Evolutionary conservation across 1,139 yeast species (phyloP).

Genomic region (Pneumocystis canis): DNA sequence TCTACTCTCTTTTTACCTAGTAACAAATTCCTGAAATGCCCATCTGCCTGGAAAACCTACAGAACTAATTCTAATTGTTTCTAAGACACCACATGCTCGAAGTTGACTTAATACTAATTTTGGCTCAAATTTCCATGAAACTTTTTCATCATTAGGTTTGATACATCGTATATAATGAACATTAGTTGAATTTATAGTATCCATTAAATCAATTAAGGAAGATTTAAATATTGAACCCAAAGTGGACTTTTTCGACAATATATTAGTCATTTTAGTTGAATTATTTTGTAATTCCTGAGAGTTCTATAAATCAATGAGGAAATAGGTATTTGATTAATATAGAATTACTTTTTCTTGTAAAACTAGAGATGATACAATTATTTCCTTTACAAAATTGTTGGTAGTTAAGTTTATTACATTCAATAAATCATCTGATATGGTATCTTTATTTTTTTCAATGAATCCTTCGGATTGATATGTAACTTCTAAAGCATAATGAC

Average conservation of each 20-base stretch:
- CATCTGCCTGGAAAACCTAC: slow-evolving; percentile 97
- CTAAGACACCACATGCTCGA: slow-evolving; percentile 97
- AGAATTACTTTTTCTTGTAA: slow-evolving; percentile 36
- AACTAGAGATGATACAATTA: slow-evolving; percentile 52
- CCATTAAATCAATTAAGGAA: slow-evolving; percentile 84
- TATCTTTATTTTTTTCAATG: slow-evolving; percentile 91
- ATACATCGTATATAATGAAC: slow-evolving; percentile 96
- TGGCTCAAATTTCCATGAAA: slow-evolving; percentile 92
- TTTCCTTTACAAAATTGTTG: slow-evolving; percentile 48
- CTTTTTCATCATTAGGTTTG: slow-evolving; percentile 86
- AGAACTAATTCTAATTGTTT: slow-evolving; percentile 89
- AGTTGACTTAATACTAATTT: slow-evolving; percentile 89
- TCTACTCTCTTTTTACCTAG: neutral
- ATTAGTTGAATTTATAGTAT: slow-evolving; percentile 80
- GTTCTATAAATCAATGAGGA: slow-evolving; percentile 11
- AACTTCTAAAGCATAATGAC: slow-evolving; percentile 91
- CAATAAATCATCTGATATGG: slow-evolving; percentile 89
- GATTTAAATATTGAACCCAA: slow-evolving; percentile 87
- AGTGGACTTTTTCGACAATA: slow-evolving; percentile 70
- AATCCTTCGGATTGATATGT: slow-evolving; percentile 87
- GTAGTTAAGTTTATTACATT: slow-evolving; percentile 62
- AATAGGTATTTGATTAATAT: slow-evolving; percentile 10
- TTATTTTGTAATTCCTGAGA: neutral
- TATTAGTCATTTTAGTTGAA: slow-evolving; percentile 17
- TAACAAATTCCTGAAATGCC: slow-evolving; percentile 84